Conservation (phyloP, 2,329 filamentous ascomycete species). For the Exophiala aquamarina region DNA sequence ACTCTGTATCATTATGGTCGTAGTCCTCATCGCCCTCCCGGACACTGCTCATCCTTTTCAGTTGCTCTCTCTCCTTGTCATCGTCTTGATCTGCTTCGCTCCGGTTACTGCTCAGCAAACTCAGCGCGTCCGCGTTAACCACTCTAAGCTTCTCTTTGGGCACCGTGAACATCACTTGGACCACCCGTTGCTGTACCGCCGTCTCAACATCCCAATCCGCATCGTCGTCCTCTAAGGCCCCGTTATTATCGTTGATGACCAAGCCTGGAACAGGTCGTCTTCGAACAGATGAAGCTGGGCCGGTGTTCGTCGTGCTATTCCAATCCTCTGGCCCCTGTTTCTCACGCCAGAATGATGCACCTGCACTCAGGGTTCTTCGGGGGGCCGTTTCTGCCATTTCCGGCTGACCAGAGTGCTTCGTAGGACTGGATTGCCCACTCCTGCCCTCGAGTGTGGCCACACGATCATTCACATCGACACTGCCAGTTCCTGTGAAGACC, state of each 20-base stretch:
- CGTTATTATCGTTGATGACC: constrained; percentile 12
- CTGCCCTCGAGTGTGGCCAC: constrained; percentile 19
- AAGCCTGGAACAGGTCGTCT: constrained; percentile 32
- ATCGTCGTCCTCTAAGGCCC: constrained; percentile 33
- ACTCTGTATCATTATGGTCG: constrained; percentile 14
- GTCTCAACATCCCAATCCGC: constrained; percentile 75
- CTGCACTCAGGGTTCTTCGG: constrained; percentile 49
- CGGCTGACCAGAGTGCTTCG: constrained; percentile 16
- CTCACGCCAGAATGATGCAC: constrained; percentile 47
- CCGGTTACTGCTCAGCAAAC: constrained; percentile 28
- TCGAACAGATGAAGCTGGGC: constrained; percentile 37
- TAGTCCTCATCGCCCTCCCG: constrained; percentile 24
- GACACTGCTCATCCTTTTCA: constrained; percentile 29
- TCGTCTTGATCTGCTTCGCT: constrained; percentile 29
- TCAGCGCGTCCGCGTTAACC: constrained; percentile 71
- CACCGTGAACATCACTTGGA: constrained; percentile 91
- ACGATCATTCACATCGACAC: constrained; percentile 32
- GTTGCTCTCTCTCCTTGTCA: constrained; percentile 20
- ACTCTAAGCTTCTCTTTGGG: constrained; percentile 82
- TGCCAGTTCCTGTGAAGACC: constrained; percentile 53
- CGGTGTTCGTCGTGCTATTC: constrained; percentile 39
- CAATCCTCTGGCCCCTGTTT: constrained; percentile 55
- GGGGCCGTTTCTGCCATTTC: constrained; percentile 32
- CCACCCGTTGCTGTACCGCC: constrained; percentile 68
- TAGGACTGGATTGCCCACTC: constrained; percentile 22